Evolutionary conservation across 768 basidiomycete species (phyloP).

Genomic region (Amanita rimosa): DNA sequence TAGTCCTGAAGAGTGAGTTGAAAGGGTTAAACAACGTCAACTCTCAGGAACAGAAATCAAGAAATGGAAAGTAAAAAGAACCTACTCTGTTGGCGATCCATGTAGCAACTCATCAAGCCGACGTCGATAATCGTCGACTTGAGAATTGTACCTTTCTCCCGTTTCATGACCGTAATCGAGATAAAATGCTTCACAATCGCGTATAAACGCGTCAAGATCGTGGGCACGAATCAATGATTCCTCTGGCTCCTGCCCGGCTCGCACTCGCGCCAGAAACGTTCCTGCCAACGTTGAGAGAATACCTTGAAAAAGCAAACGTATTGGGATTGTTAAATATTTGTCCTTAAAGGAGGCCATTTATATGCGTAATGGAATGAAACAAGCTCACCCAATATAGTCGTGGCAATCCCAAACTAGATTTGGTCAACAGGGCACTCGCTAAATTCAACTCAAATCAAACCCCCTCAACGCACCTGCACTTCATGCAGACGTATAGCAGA

Average conservation of each 20-base stretch:
- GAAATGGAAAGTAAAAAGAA: too few species aligned
- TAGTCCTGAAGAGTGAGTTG: too few species aligned
- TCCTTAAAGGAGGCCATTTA: too few species aligned
- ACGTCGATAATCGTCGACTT: slow-evolving; percentile 23
- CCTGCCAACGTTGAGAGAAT: slow-evolving; percentile 60
- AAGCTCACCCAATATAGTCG: slow-evolving; percentile 27
- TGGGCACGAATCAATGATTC: slow-evolving; percentile 41
- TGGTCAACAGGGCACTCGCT: too few species aligned
- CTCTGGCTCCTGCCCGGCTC: slow-evolving; percentile 65
- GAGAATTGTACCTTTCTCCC: slow-evolving; percentile 22
- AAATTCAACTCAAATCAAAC: too few species aligned
- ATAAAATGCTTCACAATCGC: slow-evolving; percentile 45
- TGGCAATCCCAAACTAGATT: slow-evolving; percentile 22
- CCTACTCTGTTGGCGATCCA: too few species aligned
- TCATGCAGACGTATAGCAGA: slow-evolving; percentile 32
- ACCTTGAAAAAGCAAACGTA: slow-evolving; percentile 19
- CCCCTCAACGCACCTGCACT: slow-evolving; percentile 25
- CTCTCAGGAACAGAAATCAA: too few species aligned
- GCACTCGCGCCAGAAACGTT: slow-evolving; percentile 59
- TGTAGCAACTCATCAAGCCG: slow-evolving; percentile 34
- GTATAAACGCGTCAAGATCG: slow-evolving; percentile 57
- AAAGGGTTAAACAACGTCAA: too few species aligned
- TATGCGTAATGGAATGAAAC: too few species aligned
- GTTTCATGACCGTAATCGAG: slow-evolving; percentile 42
- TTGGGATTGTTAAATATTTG: too few species aligned